These are phyloP conservation scores for Cyclotella kingstonii DNA, from an alignment of 108 stramenopile genomes.

Conservation along the genomic window DNA sequence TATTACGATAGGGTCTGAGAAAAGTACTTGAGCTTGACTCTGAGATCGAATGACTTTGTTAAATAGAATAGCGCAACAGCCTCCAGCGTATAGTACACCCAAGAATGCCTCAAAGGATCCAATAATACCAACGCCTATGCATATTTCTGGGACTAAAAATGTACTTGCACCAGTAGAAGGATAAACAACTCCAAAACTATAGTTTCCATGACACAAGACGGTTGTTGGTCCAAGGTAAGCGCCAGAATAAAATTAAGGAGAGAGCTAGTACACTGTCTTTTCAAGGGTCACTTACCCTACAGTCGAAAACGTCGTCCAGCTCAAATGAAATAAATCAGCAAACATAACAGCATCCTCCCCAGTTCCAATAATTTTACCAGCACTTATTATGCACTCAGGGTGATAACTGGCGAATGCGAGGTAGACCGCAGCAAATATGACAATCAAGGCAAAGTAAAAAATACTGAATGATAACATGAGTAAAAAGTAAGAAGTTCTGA, in stretches of 20 bases:
- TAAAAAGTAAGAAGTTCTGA: slow-evolving; percentile 30
- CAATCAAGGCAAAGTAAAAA: slow-evolving; percentile 16
- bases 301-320: slow-evolving; percentile 76
- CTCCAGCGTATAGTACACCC: slow-evolving; percentile 72
- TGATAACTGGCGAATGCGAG: not conserved
- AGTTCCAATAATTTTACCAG: slow-evolving; percentile 14
- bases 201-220: not conserved
- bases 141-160: slow-evolving; percentile 43
- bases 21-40: slow-evolving; percentile 64
- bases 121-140: slow-evolving; percentile 55
- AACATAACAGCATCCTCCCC: slow-evolving; percentile 28
- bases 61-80: slow-evolving; percentile 77
- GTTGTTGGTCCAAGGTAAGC: too few relatives aligned
- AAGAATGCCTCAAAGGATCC: slow-evolving; percentile 70
- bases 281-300: slow-evolving; percentile 16
- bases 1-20: slow-evolving; percentile 73
- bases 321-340: slow-evolving; percentile 65
- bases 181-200: slow-evolving; percentile 64
- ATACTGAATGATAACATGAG: slow-evolving; percentile 13
- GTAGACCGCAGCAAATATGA: slow-evolving; percentile 21
- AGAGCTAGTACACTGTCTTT: too few relatives aligned
- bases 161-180: slow-evolving; percentile 56
- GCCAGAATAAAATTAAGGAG: too few relatives aligned
- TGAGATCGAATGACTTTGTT: slow-evolving; percentile 77
- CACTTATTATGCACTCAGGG: slow-evolving; percentile 22